Evolutionary conservation across 495 filamentous ascomycete genomes (phyloP).

Genomic region (Talaromyces proteolyticus): DNA sequence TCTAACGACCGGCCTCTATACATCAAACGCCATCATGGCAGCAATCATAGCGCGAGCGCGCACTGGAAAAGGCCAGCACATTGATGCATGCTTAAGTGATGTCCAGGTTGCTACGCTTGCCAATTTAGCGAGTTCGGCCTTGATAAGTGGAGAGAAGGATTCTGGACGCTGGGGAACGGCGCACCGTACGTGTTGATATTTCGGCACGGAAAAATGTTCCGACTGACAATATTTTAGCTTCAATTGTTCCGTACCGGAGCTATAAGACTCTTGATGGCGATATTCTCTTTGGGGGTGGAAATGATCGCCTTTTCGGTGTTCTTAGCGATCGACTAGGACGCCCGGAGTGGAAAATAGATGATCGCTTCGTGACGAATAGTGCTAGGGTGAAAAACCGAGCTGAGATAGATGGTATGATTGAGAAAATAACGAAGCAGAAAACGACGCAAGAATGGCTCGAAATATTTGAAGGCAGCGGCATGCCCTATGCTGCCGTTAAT

Average conservation of each 20-base stretch:
- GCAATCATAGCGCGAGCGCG: slow-evolving; percentile 67
- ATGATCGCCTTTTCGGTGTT: slow-evolving; percentile 85
- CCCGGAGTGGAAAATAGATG: slow-evolving; percentile 73
- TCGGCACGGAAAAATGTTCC: background rate
- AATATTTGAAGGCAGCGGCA: slow-evolving; percentile 79
- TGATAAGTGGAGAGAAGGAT: slow-evolving; percentile 86
- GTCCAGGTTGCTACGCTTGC: slow-evolving; percentile 89
- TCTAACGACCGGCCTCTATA: slow-evolving; percentile 92
- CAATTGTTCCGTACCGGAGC: slow-evolving; percentile 89
- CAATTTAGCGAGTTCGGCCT: slow-evolving; percentile 86
- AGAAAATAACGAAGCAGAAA: slow-evolving; percentile 63
- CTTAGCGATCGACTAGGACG: slow-evolving; percentile 73
- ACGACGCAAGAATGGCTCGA: slow-evolving; percentile 88
- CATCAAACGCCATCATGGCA: slow-evolving; percentile 95
- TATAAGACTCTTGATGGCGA: slow-evolving; percentile 93
- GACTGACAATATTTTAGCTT: slow-evolving; percentile 50
- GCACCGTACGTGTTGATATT: slow-evolving; percentile 63
- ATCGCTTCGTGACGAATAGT: slow-evolving; percentile 74
- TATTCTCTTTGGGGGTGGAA: slow-evolving; percentile 88
- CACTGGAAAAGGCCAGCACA: slow-evolving; percentile 79
- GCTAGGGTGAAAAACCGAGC: slow-evolving; percentile 72
- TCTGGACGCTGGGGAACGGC: slow-evolving; percentile 90
- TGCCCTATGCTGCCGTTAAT: slow-evolving; percentile 95
- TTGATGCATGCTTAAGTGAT: slow-evolving; percentile 86
- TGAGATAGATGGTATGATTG: slow-evolving; percentile 71